Evolutionary conservation across 345 rosid genomes (phyloP), one percentile per base, ranked within the genome.

Genomic region (Mercurialis annua): DNA sequence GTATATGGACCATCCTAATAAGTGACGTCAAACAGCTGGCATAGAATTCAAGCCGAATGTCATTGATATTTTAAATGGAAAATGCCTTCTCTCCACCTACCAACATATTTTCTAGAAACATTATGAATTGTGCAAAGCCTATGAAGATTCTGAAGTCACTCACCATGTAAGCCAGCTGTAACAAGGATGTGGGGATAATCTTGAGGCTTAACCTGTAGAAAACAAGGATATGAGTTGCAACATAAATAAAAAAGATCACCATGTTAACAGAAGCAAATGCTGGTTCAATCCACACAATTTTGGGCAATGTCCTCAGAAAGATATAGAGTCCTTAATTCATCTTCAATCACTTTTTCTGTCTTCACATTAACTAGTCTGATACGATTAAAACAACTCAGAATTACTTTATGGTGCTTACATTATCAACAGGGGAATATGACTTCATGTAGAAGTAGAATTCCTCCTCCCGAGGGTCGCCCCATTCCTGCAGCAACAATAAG

Each of bases 401-500:
- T 23, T 27, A n/a, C n/a, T n/a, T n/a, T n/a, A 5, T 23, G 51
- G 12, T 34, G 61, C 86, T 78, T 66, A 87, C 98, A 79, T 90
- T 90, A 73, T 90, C 98, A 42, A 93, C 92, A 43, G 98, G 98
- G 20, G 98, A 90, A 76, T 93, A 93, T 27, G 98, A 84, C 81
- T 90, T 93, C 92, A 93, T 89, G 71, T 90, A 93, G 73, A 29
- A 76, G 84, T 90, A 90, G 79, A 73, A 93, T 56, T 90, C 94
- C 78, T 87, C 90, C 76, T 83, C 84, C 61, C 97, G 86, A 26
- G 98, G 98, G 71, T 93, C 98, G 70, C 96, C 97, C 98, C 98
- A 93, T 79, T 93, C 97, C 98, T 93, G 77, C 78, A 82, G 71
- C 48, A 59, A 73, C 55, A 6, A 62, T 10, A 62, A 40, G 73